These are phyloP conservation scores for Cryphonectria radicalis DNA, from an alignment of 2,329 filamentous ascomycete species.

Conservation along the genomic window DNA sequence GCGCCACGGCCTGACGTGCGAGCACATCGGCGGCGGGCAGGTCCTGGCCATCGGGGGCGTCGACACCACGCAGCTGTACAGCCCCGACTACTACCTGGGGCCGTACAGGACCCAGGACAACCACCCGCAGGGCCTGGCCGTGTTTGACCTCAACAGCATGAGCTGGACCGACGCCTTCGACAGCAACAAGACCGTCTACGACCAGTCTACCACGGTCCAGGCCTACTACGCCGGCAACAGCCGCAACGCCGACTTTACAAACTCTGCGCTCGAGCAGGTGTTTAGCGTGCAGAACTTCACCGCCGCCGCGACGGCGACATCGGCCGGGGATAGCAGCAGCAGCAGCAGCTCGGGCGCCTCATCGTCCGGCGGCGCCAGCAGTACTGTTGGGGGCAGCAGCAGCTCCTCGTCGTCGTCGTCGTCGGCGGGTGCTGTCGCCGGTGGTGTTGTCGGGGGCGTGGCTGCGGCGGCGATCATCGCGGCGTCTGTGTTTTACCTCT, in stretches of 20 bases:
- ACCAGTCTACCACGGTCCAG: conserved; percentile 24
- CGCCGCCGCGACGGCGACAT: not conserved
- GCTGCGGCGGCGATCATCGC: conserved; percentile 29
- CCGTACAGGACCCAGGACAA: conserved; percentile 31
- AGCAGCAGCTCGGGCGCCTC: not conserved
- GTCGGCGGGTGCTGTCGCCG: conserved; percentile 32
- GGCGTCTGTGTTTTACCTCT: conserved; percentile 33
- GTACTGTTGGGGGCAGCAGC: not conserved
- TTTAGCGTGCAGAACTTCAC: conserved; percentile 18
- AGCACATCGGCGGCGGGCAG: conserved; percentile 42
- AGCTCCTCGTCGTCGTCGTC: not conserved
- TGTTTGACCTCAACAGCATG: conserved; percentile 33
- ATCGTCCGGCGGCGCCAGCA: not conserved
- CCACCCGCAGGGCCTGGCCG: conserved; percentile 30
- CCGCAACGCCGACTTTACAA: conserved; percentile 24
- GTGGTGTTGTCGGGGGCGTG: conserved; percentile 31
- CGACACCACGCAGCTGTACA: conserved; percentile 29
- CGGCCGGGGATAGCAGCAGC: conserved; percentile 1
- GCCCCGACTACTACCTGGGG: conserved; percentile 17
- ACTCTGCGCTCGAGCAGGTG: conserved; percentile 11
- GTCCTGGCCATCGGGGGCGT: conserved; percentile 44
- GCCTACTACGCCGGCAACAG: conserved; percentile 30
- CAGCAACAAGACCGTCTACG: conserved; percentile 21
- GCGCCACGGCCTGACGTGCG: conserved; percentile 33
- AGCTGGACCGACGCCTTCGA: conserved; percentile 27